Conservation (phyloP, 148 eudicot species). For the Vaccinium macrocarpon region DNA sequence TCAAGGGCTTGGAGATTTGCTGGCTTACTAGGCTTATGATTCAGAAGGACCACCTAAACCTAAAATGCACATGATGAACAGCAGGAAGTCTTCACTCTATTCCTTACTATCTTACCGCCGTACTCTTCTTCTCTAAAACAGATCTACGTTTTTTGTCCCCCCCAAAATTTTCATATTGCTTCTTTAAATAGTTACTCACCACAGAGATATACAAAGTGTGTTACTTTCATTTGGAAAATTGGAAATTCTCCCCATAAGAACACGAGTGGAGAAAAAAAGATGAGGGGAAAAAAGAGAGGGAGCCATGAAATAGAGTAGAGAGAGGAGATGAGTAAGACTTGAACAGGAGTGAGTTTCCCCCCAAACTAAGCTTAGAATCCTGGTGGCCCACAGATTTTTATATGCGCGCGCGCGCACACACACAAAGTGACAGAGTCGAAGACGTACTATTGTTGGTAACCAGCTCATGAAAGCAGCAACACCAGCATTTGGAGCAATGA, state of each 20-base stretch:
- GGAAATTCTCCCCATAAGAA: not conserved
- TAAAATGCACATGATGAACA: not conserved
- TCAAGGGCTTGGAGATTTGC: too few species aligned
- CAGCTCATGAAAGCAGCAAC: conserved; percentile 88
- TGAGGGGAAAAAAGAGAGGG: not conserved
- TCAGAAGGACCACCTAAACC: too few species aligned
- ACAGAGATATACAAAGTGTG: too few species aligned
- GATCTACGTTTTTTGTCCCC: too few species aligned
- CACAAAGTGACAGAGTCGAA: not conserved
- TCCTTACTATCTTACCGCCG: not conserved
- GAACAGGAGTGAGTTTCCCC: not conserved
- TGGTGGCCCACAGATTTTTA: not conserved
- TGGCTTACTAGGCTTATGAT: too few species aligned
- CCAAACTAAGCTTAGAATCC: not conserved
- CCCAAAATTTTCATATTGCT: too few species aligned
- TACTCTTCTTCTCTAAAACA: too few species aligned
- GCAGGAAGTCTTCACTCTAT: not conserved
- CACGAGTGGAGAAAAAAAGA: not conserved
- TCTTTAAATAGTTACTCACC: too few species aligned
- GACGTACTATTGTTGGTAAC: conserved; percentile 75
- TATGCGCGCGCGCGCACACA: not conserved
- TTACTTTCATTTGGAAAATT: too few species aligned
- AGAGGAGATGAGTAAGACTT: not conserved
- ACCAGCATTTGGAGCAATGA: conserved; percentile 92
- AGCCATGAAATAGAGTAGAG: not conserved